phyloP scores from a whole-genome alignment of 495 filamentous ascomycete genomes.

The Lindgomyces ingoldianus region DNA sequence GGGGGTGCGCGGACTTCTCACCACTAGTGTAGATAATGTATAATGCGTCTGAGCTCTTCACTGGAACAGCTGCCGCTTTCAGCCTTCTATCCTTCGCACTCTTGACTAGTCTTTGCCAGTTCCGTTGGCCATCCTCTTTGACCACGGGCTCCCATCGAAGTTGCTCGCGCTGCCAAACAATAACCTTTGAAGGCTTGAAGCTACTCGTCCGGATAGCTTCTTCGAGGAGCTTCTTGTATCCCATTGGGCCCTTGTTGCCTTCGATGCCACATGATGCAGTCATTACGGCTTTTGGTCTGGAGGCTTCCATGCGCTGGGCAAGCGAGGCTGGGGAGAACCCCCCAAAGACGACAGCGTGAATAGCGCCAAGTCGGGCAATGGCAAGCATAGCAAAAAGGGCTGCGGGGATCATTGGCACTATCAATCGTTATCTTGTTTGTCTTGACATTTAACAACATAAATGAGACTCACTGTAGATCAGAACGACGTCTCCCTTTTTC shows the following conservation, averaged over 20 bases:
- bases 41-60: constrained; percentile 71
- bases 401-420: constrained; percentile 95
- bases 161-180: constrained; percentile 81
- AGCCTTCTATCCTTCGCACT: constrained; percentile 65
- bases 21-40: constrained; percentile 91
- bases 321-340: constrained; percentile 81
- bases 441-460: neutral
- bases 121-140: constrained; percentile 65
- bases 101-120: constrained; percentile 75
- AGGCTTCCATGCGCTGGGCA: constrained; percentile 86
- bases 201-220: constrained; percentile 43
- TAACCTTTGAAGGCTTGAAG: constrained; percentile 51
- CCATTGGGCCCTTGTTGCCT: constrained; percentile 71
- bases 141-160: constrained; percentile 68
- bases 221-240: constrained; percentile 69
- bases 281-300: constrained; percentile 71
- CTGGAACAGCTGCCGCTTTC: constrained; percentile 70
- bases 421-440: neutral
- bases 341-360: constrained; percentile 91
- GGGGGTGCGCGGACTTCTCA: constrained; percentile 31
- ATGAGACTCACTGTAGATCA: constrained; percentile 75
- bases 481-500: constrained; percentile 82
- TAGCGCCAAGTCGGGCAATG: constrained; percentile 76
- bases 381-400: constrained; percentile 83
- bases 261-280: constrained; percentile 94